A percentile compares a stretch with the other conserved stretches of the same genome.
Evolutionary conservation across 2,329 filamentous ascomycete species (phyloP).

Genomic region (Leptosphaerulina australis): DNA sequence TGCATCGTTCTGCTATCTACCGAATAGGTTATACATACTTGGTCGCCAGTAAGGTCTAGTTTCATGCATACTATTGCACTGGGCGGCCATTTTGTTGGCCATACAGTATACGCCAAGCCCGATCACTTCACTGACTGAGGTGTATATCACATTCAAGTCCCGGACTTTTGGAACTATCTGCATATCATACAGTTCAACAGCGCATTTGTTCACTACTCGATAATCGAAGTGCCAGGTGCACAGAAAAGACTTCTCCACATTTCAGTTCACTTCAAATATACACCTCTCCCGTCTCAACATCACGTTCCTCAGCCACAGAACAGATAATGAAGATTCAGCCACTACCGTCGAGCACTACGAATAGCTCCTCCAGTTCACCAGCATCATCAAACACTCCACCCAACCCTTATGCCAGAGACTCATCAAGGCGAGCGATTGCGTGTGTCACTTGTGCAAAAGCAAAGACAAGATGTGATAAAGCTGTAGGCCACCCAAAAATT

Average conservation of each 20-base stretch:
- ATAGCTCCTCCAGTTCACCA: constrained; percentile 15
- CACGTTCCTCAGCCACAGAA: constrained; percentile 26
- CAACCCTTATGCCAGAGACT: constrained; percentile 41
- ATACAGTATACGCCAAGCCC: constrained; percentile 27
- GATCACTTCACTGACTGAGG: constrained; percentile 22
- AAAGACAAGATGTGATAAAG: constrained; percentile 49
- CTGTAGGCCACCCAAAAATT: constrained; percentile 24
- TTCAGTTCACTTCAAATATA: background rate
- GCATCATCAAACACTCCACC: background rate
- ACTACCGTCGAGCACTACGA: constrained; percentile 19
- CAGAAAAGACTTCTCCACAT: background rate
- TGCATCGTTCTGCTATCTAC: constrained; percentile 15
- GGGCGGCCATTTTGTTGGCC: constrained; percentile 33
- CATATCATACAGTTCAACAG: constrained; percentile 10
- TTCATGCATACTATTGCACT: constrained; percentile 32
- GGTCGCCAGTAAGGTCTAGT: constrained; percentile 26
- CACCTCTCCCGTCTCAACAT: background rate
- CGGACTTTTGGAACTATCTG: constrained; percentile 20
- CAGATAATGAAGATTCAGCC: constrained; percentile 20
- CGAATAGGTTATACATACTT: constrained; percentile 25
- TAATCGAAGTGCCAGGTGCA: background rate
- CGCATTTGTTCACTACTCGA: constrained; percentile 7
- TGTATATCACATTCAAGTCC: constrained; percentile 37
- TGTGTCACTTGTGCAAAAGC: constrained; percentile 49
- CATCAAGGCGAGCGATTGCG: constrained; percentile 46